Conservation (phyloP, 1,284 basidiomycete species). For the Amylostereum chailletii region DNA sequence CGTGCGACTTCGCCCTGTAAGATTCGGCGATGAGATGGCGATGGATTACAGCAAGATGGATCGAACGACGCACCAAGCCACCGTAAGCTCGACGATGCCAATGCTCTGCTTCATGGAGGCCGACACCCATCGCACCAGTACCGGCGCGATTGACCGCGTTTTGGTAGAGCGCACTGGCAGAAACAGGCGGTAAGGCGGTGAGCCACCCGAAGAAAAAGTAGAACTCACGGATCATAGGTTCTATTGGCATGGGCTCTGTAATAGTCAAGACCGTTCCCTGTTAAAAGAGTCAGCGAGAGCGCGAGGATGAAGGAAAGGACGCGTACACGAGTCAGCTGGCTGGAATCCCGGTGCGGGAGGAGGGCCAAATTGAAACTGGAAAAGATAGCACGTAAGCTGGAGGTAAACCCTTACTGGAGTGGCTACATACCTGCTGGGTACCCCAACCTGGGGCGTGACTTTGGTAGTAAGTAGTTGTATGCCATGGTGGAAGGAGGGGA, state of each 20-base stretch:
- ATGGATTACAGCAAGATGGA: constrained; percentile 1
- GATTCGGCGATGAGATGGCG: background rate
- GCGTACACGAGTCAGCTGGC: constrained; percentile 43
- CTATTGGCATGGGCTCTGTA: constrained; percentile 43
- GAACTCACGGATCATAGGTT: constrained; percentile 37
- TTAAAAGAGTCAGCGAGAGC: constrained; percentile 13
- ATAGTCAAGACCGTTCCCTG: constrained; percentile 50
- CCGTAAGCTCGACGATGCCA: constrained; percentile 53
- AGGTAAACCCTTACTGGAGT: background rate
- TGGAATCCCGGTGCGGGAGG: constrained; percentile 44
- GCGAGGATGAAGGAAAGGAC: background rate
- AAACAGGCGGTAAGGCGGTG: background rate
- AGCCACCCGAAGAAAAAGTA: background rate
- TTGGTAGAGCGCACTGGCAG: constrained; percentile 39
- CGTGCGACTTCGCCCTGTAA: constrained; percentile 33
- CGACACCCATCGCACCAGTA: constrained; percentile 31
- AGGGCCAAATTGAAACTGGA: constrained; percentile 38
- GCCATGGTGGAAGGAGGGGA: constrained; percentile 19
- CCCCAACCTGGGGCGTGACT: constrained; percentile 36
- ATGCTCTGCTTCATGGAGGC: constrained; percentile 42
- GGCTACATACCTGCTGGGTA: constrained; percentile 32
- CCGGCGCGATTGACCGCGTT: constrained; percentile 32
- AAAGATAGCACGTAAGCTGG: background rate
- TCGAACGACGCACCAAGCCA: constrained; percentile 29
- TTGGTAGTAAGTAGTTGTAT: constrained; percentile 39